A percentile compares a stretch with the other conserved stretches of the same genome.
Conservation (phyloP, 352 stramenopile species). For the Paralagenidium karlingii region DNA sequence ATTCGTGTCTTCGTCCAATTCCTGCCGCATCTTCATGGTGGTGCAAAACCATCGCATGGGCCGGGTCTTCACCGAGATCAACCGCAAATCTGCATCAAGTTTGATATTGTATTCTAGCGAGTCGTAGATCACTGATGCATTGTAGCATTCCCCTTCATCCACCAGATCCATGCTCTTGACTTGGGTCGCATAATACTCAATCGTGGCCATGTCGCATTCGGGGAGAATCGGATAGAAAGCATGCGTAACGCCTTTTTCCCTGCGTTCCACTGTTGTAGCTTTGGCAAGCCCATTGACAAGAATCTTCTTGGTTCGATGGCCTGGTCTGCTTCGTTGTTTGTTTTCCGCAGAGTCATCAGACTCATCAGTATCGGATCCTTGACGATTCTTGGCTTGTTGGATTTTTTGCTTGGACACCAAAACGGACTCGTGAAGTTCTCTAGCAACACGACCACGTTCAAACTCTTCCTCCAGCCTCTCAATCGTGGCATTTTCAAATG, state of each 20-base stretch:
- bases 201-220: too few relatives aligned
- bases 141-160: constrained; percentile 26
- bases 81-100: constrained; percentile 32
- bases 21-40: constrained; percentile 74
- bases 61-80: constrained; percentile 45
- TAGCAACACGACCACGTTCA: constrained; percentile 49
- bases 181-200: constrained; percentile 19
- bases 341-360: background rate
- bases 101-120: constrained; percentile 52
- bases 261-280: constrained; percentile 15
- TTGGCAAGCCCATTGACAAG: constrained; percentile 12
- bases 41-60: constrained; percentile 60
- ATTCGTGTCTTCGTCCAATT: constrained; percentile 40
- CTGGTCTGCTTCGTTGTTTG: constrained; percentile 2
- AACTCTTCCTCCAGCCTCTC: constrained; percentile 69
- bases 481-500: constrained; percentile 51
- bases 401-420: constrained; percentile 18
- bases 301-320: constrained; percentile 4
- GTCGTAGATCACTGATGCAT: constrained; percentile 48
- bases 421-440: constrained; percentile 64
- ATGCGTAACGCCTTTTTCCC: constrained; percentile 58
- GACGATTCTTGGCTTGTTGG: constrained; percentile 1
- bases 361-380: background rate
- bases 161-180: constrained; percentile 26
- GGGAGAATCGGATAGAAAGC: constrained; percentile 42